Evolutionary conservation across 2,329 filamentous ascomycete species (phyloP).

Genomic region (Clonostachys chloroleuca): DNA sequence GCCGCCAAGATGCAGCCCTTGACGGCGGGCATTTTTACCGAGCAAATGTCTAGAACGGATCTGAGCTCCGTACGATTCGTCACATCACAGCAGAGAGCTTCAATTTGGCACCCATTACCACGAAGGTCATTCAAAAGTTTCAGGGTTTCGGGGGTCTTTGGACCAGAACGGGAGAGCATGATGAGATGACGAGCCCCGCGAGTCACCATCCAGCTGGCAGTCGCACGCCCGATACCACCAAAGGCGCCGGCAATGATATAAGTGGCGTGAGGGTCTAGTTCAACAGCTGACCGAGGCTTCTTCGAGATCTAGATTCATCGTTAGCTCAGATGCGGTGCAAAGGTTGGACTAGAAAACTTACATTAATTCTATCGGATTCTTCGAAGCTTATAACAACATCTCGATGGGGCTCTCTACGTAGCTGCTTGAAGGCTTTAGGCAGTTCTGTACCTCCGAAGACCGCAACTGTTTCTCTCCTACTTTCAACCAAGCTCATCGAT

Average conservation of each 20-base stretch:
- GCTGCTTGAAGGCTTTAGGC: too few species aligned
- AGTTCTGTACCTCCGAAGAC: too few species aligned
- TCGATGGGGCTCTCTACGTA: too few species aligned
- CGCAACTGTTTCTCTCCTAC: too few species aligned
- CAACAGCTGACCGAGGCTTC: too few species aligned
- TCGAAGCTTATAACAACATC: too few species aligned
- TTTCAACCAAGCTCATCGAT: too few species aligned
- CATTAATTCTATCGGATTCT: too few species aligned
- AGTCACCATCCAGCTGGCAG: slow-evolving; percentile 26
- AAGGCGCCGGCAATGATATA: slow-evolving; percentile 46
- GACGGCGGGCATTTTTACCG: slow-evolving; percentile 6
- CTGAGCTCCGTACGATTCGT: too few species aligned
- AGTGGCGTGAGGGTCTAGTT: slow-evolving; percentile 19
- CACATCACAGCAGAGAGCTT: slow-evolving; percentile 2
- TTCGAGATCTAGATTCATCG: too few species aligned
- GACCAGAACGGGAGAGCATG: slow-evolving; percentile 16
- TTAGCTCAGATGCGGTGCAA: too few species aligned
- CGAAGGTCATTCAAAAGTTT: slow-evolving; percentile 7
- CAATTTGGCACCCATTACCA: not conserved
- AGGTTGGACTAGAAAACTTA: too few species aligned
- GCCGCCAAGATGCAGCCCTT: slow-evolving; percentile 10
- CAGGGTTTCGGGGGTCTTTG: slow-evolving; percentile 6
- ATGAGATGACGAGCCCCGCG: slow-evolving; percentile 16
- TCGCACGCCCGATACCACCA: slow-evolving; percentile 40
- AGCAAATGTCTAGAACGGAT: slow-evolving; percentile 2